Percentiles rank a stretch among this genome's conserved stretches.
Conservation (phyloP, 108 stramenopile genomes). For the Cyclotella choctawhatcheeana region DNA sequence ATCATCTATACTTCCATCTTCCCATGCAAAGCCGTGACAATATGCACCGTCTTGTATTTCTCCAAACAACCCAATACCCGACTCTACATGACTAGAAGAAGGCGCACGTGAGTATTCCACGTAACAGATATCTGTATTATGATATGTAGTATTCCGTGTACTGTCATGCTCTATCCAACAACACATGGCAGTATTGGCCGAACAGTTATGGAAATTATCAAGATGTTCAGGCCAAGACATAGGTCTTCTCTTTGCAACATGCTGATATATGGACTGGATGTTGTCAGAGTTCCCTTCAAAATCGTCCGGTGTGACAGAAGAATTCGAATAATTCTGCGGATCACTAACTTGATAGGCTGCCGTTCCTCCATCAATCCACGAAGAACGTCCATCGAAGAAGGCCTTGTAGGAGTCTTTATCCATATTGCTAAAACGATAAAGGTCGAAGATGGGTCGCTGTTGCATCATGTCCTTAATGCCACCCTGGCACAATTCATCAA, state of each 20-base stretch:
- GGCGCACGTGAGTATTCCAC: constrained; percentile 9
- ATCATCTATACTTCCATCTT: background rate
- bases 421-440: background rate
- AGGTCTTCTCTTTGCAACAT: background rate
- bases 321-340: too few species aligned
- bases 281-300: background rate
- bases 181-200: constrained; percentile 2
- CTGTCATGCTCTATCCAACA: constrained; percentile 10
- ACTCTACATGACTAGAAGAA: background rate
- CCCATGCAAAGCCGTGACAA: constrained; percentile 16
- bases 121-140: constrained; percentile 9
- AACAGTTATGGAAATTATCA: background rate
- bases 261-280: background rate
- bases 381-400: constrained; percentile 9
- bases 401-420: constrained; percentile 6
- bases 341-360: too few species aligned
- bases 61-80: background rate
- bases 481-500: constrained; percentile 6
- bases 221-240: background rate
- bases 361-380: background rate
- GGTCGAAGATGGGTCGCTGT: background rate
- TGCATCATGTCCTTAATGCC: background rate
- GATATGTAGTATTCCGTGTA: background rate
- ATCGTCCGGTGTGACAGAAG: background rate
- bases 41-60: background rate